Evolutionary conservation across 495 filamentous ascomycete species (phyloP), one percentile per base, ranked within the genome.

Genomic region (Podospora fimiseda): DNA sequence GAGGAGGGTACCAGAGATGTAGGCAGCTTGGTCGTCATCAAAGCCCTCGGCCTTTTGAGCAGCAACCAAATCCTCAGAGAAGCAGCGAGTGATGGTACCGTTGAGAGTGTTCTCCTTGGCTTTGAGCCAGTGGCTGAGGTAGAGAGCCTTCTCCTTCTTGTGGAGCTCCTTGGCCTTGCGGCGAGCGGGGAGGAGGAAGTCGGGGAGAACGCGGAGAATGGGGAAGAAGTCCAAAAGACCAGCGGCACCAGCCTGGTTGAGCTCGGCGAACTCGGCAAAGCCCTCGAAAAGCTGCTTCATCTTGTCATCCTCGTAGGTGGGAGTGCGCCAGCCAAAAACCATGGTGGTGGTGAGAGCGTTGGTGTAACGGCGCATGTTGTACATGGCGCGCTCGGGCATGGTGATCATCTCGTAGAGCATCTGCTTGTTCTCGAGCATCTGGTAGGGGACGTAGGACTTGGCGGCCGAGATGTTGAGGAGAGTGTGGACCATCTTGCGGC

Each of bases 281-380:
- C 74, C 72, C 36, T 79, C 66, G 52, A 79, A 80, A 6, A 81
- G 65, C 54, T 80, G 76, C 58, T 66, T 64, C 59, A 81, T 65
- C 39, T 76, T 78, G 13, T 67, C 53, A 49, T 82, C 77, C 14
- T 81, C 69, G 50, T 71, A 71, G 4, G 63, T 70, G 0, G 69
- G 57, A 3, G 72, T 74, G 13, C 79, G 70, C 62, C 70, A 80
- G 33, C 79, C 79, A 51, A 75, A 82, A 6, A 78, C 66, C 74
- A 81, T 80, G 20, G 71, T 75, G 7, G 78, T 81, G 3, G 76
- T 76, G n/a, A 81, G 62, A 4, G 78, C 69, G 52, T 75, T 76
- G 16, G 76, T 70, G 59, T 78, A 82, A 40, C 78, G 70, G 9
- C 77, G 70, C 42, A 81, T 73, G 55, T 79, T 72, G 44, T 75